Conservation (phyloP, 2,329 filamentous ascomycete genomes). For the Bimuria novae-zelandiae region DNA sequence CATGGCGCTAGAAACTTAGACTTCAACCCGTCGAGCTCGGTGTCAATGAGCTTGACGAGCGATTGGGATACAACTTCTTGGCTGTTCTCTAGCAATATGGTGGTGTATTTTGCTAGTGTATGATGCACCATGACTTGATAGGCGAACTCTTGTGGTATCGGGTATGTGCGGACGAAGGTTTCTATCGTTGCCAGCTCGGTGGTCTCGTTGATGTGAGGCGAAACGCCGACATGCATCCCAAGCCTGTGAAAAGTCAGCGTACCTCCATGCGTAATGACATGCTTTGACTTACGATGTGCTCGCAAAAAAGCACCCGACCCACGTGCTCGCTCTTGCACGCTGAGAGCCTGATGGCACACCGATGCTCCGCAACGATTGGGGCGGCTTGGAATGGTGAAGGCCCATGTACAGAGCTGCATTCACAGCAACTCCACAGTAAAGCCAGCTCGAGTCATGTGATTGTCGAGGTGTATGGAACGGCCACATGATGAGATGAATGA, state of each 20-base stretch:
- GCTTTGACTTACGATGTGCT: slow-evolving; percentile 21
- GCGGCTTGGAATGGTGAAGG: slow-evolving; percentile 20
- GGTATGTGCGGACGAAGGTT: slow-evolving; percentile 20
- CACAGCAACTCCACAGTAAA: slow-evolving; percentile 27
- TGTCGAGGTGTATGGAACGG: slow-evolving; percentile 20
- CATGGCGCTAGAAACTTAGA: slow-evolving; percentile 19
- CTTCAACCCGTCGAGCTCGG: slow-evolving; percentile 24
- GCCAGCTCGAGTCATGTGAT: slow-evolving; percentile 25
- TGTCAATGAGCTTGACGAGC: slow-evolving; percentile 25
- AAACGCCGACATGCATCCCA: slow-evolving; percentile 23
- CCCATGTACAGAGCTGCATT: slow-evolving; percentile 31
- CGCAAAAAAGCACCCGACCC: slow-evolving; percentile 27
- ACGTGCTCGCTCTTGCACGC: slow-evolving; percentile 23
- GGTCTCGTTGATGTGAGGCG: slow-evolving; percentile 18
- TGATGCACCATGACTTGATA: slow-evolving; percentile 30
- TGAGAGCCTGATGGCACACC: slow-evolving; percentile 19
- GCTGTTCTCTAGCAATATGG: slow-evolving; percentile 21
- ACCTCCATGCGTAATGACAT: background rate
- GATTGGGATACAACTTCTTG: slow-evolving; percentile 23
- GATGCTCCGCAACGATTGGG: slow-evolving; percentile 22
- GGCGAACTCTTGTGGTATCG: slow-evolving; percentile 23
- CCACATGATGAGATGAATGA: slow-evolving; percentile 23
- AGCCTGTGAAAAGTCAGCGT: slow-evolving; percentile 14
- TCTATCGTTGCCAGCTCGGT: slow-evolving; percentile 26
- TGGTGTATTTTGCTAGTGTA: slow-evolving; percentile 26